Conservation (phyloP, 768 basidiomycete genomes). For the Lactarius psammicola region DNA sequence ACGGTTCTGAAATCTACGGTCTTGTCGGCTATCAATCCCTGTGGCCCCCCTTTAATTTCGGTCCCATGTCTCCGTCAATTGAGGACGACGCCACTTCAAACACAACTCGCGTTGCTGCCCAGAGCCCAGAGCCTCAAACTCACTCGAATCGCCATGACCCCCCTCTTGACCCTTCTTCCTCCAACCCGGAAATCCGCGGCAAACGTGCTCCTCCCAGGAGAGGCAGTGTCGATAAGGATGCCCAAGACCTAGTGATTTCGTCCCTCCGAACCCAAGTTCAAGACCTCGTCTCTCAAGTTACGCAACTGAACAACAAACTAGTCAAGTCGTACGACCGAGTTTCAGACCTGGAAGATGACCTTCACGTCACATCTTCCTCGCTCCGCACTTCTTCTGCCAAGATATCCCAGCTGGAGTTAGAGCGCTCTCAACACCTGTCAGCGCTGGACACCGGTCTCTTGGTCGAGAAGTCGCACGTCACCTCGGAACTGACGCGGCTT, state of each 20-base stretch:
- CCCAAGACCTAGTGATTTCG: constrained; percentile 79
- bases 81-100: constrained; percentile 9
- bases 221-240: constrained; percentile 46
- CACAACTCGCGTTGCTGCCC: background rate
- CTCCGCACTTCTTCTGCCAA: constrained; percentile 60
- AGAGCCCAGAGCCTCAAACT: constrained; percentile 9
- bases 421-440: constrained; percentile 82
- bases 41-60: constrained; percentile 4
- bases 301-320: constrained; percentile 88
- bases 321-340: constrained; percentile 89
- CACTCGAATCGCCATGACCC: constrained; percentile 11
- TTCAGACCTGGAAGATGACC: constrained; percentile 87
- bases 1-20: constrained; percentile 1
- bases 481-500: constrained; percentile 83
- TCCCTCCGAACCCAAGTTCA: constrained; percentile 79
- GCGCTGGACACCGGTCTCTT: constrained; percentile 88
- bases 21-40: background rate
- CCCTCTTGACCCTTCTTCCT: constrained; percentile 5
- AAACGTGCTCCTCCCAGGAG: constrained; percentile 15
- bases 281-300: constrained; percentile 87
- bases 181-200: constrained; percentile 11
- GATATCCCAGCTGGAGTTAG: constrained; percentile 77
- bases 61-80: constrained; percentile 22
- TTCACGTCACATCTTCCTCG: constrained; percentile 64
- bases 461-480: constrained; percentile 90